Base-by-base conservation (phyloP, 73 alveolate species). In the Symbiodinium natans region DNA sequence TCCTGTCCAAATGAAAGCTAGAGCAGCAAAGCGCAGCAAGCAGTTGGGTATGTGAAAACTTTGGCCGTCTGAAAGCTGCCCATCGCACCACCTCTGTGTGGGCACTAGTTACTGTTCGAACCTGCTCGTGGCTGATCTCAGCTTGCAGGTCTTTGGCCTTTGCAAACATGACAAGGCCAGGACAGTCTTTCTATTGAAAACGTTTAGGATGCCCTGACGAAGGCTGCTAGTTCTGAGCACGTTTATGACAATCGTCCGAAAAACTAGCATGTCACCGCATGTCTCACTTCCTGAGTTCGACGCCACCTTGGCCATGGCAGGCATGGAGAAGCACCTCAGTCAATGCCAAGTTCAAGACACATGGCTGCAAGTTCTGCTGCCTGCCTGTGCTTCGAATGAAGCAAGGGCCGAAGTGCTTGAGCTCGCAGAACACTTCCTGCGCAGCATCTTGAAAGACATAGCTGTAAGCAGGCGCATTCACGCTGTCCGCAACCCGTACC, bases 91-190 rank as follows among this genome's bases (percentile, higher is more conserved):
- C 6, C 13, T 46, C 59, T 46, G 59, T 9, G 59, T 46, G 13
- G 59, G 59, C 59, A 6, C 59, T 13, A 9, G 59, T n/a, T 41
- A 15, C 46, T 31, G 36, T 4, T 31, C 40, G 33, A 52, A 31
- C 97, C 97, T 90, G 52, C 39, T 90, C 97, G 40, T 90, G 97
- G 38, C 97, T 68, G 48, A 90, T 90, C 88, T 90, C 97, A 27
- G 97, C 97, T 41, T 41, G 82, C 48, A 90, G 89, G 39, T 90
- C 97, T 71, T 90, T 90, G 87, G 97, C 89, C 97, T 90, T 19
- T 6, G 88, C n/a, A 33, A 4, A 34, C 36, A n/a, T n/a, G n/a
- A n/a, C n/a, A n/a, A n/a, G n/a, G n/a, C n/a, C n/a, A n/a, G n/a
- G n/a, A n/a, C n/a, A n/a, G n/a, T n/a, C n/a, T n/a, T n/a, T n/a